Percentiles rank a stretch among this genome's conserved stretches.
These are phyloP conservation scores for Cerrena zonata DNA, from an alignment of 1,284 basidiomycete genomes.

Conservation along the genomic window DNA sequence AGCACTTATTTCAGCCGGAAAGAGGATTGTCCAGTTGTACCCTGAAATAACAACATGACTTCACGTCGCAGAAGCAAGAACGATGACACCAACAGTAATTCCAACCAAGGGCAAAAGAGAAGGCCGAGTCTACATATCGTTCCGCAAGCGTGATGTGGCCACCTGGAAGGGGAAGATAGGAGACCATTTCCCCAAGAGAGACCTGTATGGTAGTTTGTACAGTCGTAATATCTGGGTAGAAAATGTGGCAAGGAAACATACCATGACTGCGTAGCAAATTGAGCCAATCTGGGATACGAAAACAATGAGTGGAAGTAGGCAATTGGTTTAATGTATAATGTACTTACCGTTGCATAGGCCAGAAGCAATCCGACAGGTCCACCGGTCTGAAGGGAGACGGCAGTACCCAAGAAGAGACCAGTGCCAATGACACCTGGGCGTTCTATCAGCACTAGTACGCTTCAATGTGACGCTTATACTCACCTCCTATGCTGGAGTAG, in stretches of 20 bases:
- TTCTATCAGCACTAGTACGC: no score
- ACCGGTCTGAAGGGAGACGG: slow-evolving; percentile 45
- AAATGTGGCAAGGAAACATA: slow-evolving; percentile 19
- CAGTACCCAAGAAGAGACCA: slow-evolving; percentile 64
- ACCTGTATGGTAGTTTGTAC: slow-evolving; percentile 32
- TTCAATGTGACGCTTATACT: slow-evolving; percentile 33
- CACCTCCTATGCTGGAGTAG: no score
- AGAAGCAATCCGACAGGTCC: slow-evolving; percentile 60
- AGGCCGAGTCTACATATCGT: slow-evolving; percentile 74
- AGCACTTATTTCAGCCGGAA: slow-evolving; percentile 76
- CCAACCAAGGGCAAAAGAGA: slow-evolving; percentile 81
- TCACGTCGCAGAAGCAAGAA: neutral
- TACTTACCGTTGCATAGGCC: slow-evolving; percentile 42
- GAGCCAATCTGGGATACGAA: slow-evolving; percentile 41
- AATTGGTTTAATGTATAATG: neutral
- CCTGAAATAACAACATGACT: slow-evolving; percentile 43
- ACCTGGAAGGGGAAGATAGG: slow-evolving; percentile 40
- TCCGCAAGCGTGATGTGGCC: slow-evolving; percentile 77
- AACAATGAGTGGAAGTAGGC: no score
- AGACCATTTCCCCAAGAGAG: slow-evolving; percentile 35
- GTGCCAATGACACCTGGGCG: slow-evolving; percentile 77
- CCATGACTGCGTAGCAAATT: slow-evolving; percentile 49
- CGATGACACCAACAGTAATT: slow-evolving; percentile 47
- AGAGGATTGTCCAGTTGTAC: slow-evolving; percentile 67
- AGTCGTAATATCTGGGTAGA: neutral